Percentiles rank a stretch among this genome's conserved stretches.
Conservation (phyloP, 2,329 filamentous ascomycete species). For the Alternaria gaisen region DNA sequence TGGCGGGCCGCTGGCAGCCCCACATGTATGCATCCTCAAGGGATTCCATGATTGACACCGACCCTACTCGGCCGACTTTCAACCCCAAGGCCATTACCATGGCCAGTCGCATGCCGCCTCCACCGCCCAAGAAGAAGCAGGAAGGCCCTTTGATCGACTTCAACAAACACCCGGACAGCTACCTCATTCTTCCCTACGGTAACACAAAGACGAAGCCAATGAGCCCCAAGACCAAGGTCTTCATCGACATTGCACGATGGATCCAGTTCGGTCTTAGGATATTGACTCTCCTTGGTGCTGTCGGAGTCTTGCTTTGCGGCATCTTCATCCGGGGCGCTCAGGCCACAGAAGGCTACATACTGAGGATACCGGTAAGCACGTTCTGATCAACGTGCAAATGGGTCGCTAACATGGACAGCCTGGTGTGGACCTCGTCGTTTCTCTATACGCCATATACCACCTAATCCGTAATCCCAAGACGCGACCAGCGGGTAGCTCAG, state of each 20-base stretch:
- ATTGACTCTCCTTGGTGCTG: slow-evolving; percentile 71
- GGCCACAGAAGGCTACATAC: slow-evolving; percentile 74
- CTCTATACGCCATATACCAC: slow-evolving; percentile 82
- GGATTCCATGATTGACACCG: slow-evolving; percentile 62
- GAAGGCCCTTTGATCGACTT: slow-evolving; percentile 82
- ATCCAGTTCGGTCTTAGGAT: slow-evolving; percentile 74
- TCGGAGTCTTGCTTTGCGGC: slow-evolving; percentile 76
- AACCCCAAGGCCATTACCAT: slow-evolving; percentile 88
- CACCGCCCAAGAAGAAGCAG: slow-evolving; percentile 67
- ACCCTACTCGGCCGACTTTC: slow-evolving; percentile 63
- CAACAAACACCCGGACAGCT: slow-evolving; percentile 85
- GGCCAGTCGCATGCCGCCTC: slow-evolving; percentile 74
- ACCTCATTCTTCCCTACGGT: slow-evolving; percentile 70
- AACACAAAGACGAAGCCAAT: slow-evolving; percentile 71
- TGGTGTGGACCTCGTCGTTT: slow-evolving; percentile 75
- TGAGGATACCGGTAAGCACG: slow-evolving; percentile 75
- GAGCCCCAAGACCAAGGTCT: slow-evolving; percentile 72
- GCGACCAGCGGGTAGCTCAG: slow-evolving; percentile 79
- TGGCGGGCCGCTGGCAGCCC: slow-evolving; percentile 65
- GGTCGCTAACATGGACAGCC: slow-evolving; percentile 62
- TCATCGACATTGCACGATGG: slow-evolving; percentile 74
- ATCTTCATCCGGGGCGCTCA: slow-evolving; percentile 77
- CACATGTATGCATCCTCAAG: slow-evolving; percentile 71
- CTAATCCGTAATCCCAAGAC: slow-evolving; percentile 73
- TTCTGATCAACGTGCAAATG: neutral